phyloP scores from a whole-genome alignment of 306 rosid species.

The Cucumis hystrix region DNA sequence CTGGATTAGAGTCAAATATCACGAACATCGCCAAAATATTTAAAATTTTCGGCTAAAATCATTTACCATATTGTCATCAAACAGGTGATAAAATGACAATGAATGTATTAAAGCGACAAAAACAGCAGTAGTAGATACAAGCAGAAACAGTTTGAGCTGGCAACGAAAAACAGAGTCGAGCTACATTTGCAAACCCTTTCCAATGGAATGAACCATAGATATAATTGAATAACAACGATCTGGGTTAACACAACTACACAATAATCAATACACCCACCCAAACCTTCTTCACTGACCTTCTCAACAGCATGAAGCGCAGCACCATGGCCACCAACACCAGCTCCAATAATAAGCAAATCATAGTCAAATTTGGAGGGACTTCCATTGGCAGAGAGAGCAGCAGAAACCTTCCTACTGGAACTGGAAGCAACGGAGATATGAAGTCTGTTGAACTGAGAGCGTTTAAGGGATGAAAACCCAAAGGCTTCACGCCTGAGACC shows the following conservation, averaged over 20 bases:
- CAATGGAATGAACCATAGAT: not conserved
- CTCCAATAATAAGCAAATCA: slow-evolving; percentile 84
- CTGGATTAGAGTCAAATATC: not conserved
- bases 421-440: slow-evolving; percentile 13
- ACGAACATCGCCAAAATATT: not conserved
- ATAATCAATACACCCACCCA: not conserved
- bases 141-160: not conserved
- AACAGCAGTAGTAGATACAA: not conserved
- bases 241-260: not conserved
- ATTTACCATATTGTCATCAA: not conserved
- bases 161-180: not conserved
- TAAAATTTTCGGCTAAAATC: not conserved
- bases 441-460: slow-evolving; percentile 3
- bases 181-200: not conserved
- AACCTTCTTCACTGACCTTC: slow-evolving; percentile 33
- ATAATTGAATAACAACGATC: not conserved
- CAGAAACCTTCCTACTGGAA: slow-evolving; percentile 20
- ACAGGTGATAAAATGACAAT: not conserved
- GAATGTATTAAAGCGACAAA: not conserved
- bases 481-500: slow-evolving; percentile 66
- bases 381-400: slow-evolving; percentile 54
- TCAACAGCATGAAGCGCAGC: slow-evolving; percentile 96
- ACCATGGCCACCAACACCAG: slow-evolving; percentile 98
- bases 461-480: slow-evolving; percentile 31
- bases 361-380: slow-evolving; percentile 65